Evolutionary conservation across 139 green algal genomes (phyloP).

Genomic region (Chlamydomonas schloesseri): DNA sequence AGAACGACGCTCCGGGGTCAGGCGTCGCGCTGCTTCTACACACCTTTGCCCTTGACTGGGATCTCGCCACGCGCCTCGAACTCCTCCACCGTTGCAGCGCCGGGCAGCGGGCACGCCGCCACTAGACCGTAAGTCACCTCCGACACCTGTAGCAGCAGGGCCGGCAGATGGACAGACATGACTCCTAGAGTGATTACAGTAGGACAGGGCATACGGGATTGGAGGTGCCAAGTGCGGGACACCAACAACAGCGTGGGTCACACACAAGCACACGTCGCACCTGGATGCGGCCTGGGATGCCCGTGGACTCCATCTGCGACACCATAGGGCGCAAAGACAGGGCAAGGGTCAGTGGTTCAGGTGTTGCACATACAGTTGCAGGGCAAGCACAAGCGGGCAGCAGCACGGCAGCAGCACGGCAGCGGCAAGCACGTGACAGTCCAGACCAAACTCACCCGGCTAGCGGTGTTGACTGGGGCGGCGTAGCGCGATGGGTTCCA

Average conservation of each 20-base stretch:
- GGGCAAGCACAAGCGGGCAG: too few species aligned
- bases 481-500: too few species aligned
- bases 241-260: background rate
- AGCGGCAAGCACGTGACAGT: too few species aligned
- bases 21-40: too few species aligned
- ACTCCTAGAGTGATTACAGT: too few species aligned
- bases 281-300: slow-evolving; percentile 27
- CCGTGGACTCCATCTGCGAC: slow-evolving; percentile 44
- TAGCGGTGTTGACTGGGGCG: slow-evolving; percentile 45
- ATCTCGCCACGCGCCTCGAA: slow-evolving; percentile 47
- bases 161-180: background rate
- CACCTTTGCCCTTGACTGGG: slow-evolving; percentile 50
- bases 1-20: too few species aligned
- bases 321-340: background rate
- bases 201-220: background rate
- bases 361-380: too few species aligned
- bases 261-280: background rate
- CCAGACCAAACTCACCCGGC: background rate
- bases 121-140: slow-evolving; percentile 36
- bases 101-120: background rate
- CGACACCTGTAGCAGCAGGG: background rate
- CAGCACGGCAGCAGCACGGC: background rate
- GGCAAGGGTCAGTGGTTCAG: background rate
- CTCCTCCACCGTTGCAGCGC: background rate
- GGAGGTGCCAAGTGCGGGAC: too few species aligned